A percentile compares a stretch with the other conserved stretches of the same genome.
Evolutionary conservation across 1,139 yeast species (phyloP).

Genomic region (Saccharomyces hybrid): DNA sequence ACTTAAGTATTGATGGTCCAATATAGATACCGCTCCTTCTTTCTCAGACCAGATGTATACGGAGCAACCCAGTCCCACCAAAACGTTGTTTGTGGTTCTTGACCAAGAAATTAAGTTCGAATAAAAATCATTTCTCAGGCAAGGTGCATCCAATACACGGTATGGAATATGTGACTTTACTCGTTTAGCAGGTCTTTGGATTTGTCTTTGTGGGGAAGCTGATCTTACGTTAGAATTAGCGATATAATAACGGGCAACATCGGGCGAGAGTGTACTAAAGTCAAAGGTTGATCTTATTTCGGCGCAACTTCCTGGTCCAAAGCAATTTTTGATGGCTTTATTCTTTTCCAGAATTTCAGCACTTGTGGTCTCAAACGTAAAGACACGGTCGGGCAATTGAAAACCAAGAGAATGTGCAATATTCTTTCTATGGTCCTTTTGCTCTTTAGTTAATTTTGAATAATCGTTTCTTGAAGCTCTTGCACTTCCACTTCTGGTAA

Average conservation of each 20-base stretch:
- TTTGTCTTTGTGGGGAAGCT: neutral
- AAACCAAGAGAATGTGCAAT: slow-evolving; percentile 49
- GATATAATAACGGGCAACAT: slow-evolving; percentile 16
- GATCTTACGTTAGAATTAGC: slow-evolving; percentile 6
- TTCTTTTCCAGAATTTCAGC: slow-evolving; percentile 1
- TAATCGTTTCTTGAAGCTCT: slow-evolving; percentile 2
- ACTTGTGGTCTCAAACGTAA: slow-evolving; percentile 5
- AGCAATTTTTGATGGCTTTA: neutral
- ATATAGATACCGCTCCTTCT: slow-evolving; percentile 39
- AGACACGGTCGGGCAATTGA: slow-evolving; percentile 20
- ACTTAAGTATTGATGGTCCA: slow-evolving; percentile 27
- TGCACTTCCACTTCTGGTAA: slow-evolving; percentile 10
- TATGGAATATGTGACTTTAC: slow-evolving; percentile 36
- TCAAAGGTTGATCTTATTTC: slow-evolving; percentile 3
- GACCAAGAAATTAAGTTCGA: slow-evolving; percentile 78
- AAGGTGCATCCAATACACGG: slow-evolving; percentile 64
- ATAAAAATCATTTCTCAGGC: slow-evolving; percentile 72
- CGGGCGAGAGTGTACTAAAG: slow-evolving; percentile 18
- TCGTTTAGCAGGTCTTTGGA: slow-evolving; percentile 16
- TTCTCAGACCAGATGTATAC: slow-evolving; percentile 63
- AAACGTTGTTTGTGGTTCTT: slow-evolving; percentile 41
- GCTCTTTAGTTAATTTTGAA: slow-evolving; percentile 5
- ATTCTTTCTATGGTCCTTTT: slow-evolving; percentile 29
- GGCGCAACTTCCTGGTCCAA: slow-evolving; percentile 15
- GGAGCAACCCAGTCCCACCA: slow-evolving; percentile 59